These are phyloP conservation scores for Ceratocystis harringtonii DNA, from an alignment of 2,329 filamentous ascomycete genomes.

Conservation along the genomic window DNA sequence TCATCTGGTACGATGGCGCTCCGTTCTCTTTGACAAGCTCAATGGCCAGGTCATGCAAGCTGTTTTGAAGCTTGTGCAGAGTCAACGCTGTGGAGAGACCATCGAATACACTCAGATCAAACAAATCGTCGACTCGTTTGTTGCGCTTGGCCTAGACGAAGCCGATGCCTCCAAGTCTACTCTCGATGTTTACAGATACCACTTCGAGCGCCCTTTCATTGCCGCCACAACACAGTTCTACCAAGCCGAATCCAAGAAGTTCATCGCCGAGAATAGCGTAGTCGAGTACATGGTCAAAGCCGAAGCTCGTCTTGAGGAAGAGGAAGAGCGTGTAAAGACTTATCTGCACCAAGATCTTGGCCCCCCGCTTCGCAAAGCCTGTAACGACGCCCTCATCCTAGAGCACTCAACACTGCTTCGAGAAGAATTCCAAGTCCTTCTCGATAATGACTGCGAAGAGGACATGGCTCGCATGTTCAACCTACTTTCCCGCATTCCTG, in stretches of 20 bases:
- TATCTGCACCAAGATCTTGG: constrained; percentile 88
- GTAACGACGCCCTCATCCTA: constrained; percentile 76
- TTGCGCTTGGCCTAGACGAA: constrained; percentile 87
- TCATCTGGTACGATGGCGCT: constrained; percentile 88
- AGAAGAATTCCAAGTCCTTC: constrained; percentile 86
- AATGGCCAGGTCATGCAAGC: constrained; percentile 86
- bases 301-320: constrained; percentile 72
- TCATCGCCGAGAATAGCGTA: constrained; percentile 90
- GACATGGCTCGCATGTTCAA: constrained; percentile 96
- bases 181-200: constrained; percentile 80
- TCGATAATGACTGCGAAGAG: constrained; percentile 88
- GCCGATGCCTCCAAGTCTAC: constrained; percentile 86
- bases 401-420: constrained; percentile 74
- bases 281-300: constrained; percentile 99
- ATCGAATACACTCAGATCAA: constrained; percentile 97
- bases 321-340: constrained; percentile 82
- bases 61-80: constrained; percentile 88
- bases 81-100: constrained; percentile 91
- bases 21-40: constrained; percentile 74
- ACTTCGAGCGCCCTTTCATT: constrained; percentile 89
- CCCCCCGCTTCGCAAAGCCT: constrained; percentile 66
- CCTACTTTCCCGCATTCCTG: constrained; percentile 73
- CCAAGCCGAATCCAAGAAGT: constrained; percentile 78
- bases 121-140: constrained; percentile 89
- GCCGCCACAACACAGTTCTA: constrained; percentile 75